Conservation (phyloP, 805 yeast species). For the Yarrowia sp. region DNA sequence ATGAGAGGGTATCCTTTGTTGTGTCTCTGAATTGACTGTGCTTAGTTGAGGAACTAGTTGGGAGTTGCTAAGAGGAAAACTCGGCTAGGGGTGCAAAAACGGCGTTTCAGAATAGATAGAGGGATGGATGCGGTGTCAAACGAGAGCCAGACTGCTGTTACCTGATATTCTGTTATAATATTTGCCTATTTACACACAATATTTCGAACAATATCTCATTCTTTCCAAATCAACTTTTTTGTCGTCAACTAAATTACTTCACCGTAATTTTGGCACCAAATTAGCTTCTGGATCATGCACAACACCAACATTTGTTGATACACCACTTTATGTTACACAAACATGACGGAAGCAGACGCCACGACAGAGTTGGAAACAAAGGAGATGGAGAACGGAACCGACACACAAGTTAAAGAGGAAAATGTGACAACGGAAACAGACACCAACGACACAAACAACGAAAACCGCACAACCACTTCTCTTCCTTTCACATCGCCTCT, state of each 20-base stretch:
- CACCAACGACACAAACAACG: background rate
- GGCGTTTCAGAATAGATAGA: too few species aligned
- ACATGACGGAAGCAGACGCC: slow-evolving; percentile 24
- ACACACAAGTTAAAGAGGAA: background rate
- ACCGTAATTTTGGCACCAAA: background rate
- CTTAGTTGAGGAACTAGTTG: background rate
- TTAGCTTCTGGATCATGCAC: slow-evolving; percentile 2
- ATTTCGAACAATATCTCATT: too few species aligned
- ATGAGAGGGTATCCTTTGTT: too few species aligned
- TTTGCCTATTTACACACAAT: too few species aligned
- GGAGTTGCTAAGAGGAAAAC: background rate
- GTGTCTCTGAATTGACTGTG: too few species aligned
- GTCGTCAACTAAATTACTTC: too few species aligned
- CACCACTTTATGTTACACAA: background rate
- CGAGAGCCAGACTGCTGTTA: too few species aligned
- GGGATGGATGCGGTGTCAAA: too few species aligned
- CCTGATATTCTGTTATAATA: too few species aligned
- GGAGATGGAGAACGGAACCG: background rate
- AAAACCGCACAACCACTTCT: background rate
- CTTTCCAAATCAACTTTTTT: too few species aligned
- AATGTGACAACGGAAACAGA: background rate
- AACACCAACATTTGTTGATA: slow-evolving; percentile 13
- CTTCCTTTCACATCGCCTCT: slow-evolving; percentile 39
- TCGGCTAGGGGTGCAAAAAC: too few species aligned
- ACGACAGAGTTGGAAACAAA: background rate